Evolutionary conservation across 2,329 filamentous ascomycete genomes (phyloP).

Genomic region (Pseudogymnoascus sp.): DNA sequence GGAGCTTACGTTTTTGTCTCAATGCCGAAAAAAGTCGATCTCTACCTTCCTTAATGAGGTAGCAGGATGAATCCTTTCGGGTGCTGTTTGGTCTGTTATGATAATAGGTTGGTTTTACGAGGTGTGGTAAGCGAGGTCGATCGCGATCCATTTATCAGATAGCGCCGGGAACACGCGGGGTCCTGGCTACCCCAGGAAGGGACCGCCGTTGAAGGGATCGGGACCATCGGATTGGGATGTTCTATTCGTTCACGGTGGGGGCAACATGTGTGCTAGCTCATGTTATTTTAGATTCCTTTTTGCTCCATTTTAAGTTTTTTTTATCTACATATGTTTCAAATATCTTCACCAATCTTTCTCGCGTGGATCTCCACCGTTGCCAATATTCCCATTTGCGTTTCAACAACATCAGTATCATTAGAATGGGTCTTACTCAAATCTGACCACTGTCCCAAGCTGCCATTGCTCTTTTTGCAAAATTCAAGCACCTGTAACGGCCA

Average conservation of each 20-base stretch:
- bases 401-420: neutral
- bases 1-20: neutral
- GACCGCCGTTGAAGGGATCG: neutral
- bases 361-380: neutral
- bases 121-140: neutral
- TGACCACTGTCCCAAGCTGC: neutral
- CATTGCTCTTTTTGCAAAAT: neutral
- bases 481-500: constrained; percentile 12
- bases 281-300: neutral
- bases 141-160: neutral
- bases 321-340: neutral
- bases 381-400: constrained; percentile 1
- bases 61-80: neutral
- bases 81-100: neutral
- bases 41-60: neutral
- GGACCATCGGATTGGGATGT: neutral
- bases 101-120: neutral
- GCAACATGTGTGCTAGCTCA: neutral
- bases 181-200: neutral
- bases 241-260: neutral
- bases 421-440: neutral
- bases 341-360: neutral
- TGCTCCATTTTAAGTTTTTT: neutral
- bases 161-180: neutral
- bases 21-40: neutral